A percentile compares a stretch with the other conserved stretches of the same genome.
These are phyloP conservation scores for Diaporthe citrichinensis DNA, from an alignment of 2,329 filamentous ascomycete genomes.

Conservation along the genomic window DNA sequence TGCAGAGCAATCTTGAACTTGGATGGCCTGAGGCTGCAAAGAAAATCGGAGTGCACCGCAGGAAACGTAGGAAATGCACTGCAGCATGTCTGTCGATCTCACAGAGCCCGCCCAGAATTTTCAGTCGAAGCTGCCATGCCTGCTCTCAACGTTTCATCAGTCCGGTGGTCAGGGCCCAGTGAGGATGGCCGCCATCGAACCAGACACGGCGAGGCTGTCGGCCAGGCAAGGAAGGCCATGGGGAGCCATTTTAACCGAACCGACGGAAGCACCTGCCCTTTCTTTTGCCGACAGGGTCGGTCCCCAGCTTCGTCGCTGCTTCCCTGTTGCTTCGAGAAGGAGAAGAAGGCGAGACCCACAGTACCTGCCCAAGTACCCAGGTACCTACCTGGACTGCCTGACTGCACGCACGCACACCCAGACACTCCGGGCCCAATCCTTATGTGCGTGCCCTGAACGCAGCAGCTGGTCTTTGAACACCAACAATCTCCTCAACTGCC, in stretches of 20 bases:
- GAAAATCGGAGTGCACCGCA: neutral
- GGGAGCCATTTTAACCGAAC: conserved; percentile 21
- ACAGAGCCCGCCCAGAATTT: neutral
- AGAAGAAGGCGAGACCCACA: conserved; percentile 3
- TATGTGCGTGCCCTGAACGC: neutral
- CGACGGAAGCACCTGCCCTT: conserved; percentile 22
- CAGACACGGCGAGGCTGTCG: conserved; percentile 19
- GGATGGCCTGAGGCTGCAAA: neutral
- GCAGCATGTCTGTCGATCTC: neutral
- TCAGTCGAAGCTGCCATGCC: neutral
- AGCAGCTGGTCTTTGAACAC: neutral
- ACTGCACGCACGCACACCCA: neutral
- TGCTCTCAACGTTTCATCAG: neutral
- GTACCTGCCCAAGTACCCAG: neutral
- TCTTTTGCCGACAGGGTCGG: conserved; percentile 18
- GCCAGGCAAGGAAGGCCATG: conserved; percentile 11
- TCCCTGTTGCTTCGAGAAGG: conserved; percentile 27
- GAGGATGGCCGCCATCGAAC: conserved; percentile 3
- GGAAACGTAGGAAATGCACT: neutral
- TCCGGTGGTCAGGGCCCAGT: conserved; percentile 15
- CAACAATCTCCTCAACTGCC: conserved; percentile 5
- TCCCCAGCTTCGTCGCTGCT: conserved; percentile 2
- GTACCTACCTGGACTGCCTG: neutral
- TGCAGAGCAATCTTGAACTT: conserved; percentile 14
- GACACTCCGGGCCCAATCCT: neutral